Conservation (phyloP, 2,329 filamentous ascomycete genomes). For the Fusarium virguliforme region DNA sequence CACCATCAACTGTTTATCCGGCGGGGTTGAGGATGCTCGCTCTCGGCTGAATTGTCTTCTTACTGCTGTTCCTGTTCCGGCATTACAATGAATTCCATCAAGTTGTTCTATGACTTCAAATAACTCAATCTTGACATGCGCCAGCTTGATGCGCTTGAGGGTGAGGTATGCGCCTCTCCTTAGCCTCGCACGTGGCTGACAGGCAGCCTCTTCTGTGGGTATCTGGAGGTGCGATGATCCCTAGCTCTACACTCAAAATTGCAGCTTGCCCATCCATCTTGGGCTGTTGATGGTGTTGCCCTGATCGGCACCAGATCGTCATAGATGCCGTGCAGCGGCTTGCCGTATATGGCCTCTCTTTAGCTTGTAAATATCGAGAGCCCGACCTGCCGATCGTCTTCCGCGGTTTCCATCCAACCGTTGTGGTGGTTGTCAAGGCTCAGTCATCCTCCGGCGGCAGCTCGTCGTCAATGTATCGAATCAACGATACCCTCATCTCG, state of each 20-base stretch:
- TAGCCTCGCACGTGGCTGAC: slow-evolving; percentile 40
- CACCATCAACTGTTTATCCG: slow-evolving; percentile 13
- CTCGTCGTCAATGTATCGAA: slow-evolving; percentile 97
- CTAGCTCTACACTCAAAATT: slow-evolving; percentile 27
- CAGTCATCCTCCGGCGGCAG: slow-evolving; percentile 96
- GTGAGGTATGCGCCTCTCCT: slow-evolving; percentile 23
- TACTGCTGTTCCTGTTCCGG: neutral
- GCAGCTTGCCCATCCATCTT: slow-evolving; percentile 26
- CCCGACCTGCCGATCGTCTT: slow-evolving; percentile 15
- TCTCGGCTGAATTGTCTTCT: neutral
- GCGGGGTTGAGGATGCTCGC: slow-evolving; percentile 14
- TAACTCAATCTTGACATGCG: slow-evolving; percentile 10
- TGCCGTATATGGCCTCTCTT: slow-evolving; percentile 9
- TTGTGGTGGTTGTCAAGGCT: slow-evolving; percentile 44
- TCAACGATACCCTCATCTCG: slow-evolving; percentile 93
- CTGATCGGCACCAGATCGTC: slow-evolving; percentile 18
- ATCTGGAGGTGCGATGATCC: slow-evolving; percentile 30
- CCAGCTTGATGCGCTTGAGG: slow-evolving; percentile 21
- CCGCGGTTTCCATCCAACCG: slow-evolving; percentile 18
- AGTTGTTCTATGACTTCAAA: slow-evolving; percentile 1
- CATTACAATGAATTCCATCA: neutral
- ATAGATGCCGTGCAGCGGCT: slow-evolving; percentile 18
- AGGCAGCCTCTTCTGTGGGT: slow-evolving; percentile 32
- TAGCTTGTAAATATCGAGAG: slow-evolving; percentile 12
- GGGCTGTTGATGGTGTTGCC: slow-evolving; percentile 18